Base-by-base conservation (phyloP, 495 filamentous ascomycete species). In the Penicillium verhagenii region DNA sequence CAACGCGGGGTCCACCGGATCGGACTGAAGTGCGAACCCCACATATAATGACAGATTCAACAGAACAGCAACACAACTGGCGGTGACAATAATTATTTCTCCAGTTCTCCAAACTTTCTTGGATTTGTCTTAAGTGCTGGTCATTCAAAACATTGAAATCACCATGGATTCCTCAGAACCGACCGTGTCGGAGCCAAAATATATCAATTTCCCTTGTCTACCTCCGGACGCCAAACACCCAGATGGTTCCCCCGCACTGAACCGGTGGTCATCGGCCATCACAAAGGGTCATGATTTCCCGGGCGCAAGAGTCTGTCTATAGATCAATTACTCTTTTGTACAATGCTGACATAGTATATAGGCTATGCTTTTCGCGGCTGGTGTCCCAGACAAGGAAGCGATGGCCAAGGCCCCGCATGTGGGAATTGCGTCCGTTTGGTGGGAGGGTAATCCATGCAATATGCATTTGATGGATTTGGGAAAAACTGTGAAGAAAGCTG, bases 281-380 rank as follows among this genome's bases (percentile, higher is more conserved):
- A 92, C 89, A 39, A 83, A 78, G 56, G 89, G 80, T 19, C 90
- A 97, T 86, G 92, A 97, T 64, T 98, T 89, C 64, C 94, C 94
- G 3, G 94, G 91, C 2, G 92, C 94, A 29, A 89, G 94, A 81
- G 90, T 90, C 67, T 26, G 75, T 61, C 52, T 13, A 4, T 40
- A 20, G 9, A 1, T 29, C 33, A 56, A 35, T 50, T 26, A 18
- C 23, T n/a, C 18, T 16, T 11, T 8, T 23, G 2, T 7, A 28
- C 13, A 2, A 28, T 10, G 37, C 56, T 65, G 21, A 61, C 26
- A 10, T 44, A 14, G 24, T 29, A 11, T 57, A 11, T 57, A 95
- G 86, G 93, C 93, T 55, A 98, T 98, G 94, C 81, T 97, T 2
- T 97, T 94, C 73, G 92, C 90, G 6, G 93, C 93, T 9, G 94